Evolutionary conservation across 2,329 filamentous ascomycete species (phyloP), one percentile per base, ranked within the genome.

Genomic region (Scedosporium boydii): DNA sequence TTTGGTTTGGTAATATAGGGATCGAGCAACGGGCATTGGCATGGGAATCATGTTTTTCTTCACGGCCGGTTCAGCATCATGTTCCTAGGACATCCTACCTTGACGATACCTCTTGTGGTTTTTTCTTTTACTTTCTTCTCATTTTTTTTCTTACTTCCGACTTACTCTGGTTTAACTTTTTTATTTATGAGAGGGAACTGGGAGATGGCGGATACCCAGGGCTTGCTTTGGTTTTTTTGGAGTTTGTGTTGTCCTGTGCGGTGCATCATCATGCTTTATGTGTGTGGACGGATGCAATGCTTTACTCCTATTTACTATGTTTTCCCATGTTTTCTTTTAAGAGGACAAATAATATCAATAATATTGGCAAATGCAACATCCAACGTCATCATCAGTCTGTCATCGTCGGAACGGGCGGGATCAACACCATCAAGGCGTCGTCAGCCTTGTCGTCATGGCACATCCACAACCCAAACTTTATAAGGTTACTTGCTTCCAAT

Each of bases 141-240:
- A 26, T 58, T 61, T 60, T 58, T 57, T 42, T 61, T 34, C n/a
- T 21, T 34, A 9, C 26, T 34, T 62, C 29, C 60, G 29, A 41
- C 53, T 64, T 58, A 62, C 56, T 42, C 23, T 16, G 56, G 34
- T 60, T 62, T 62, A 57, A 44, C 51, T 58, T 51, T 48, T 63
- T 61, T 58, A 42, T 48, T 63, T 61, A 57, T 53, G 46, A 61
- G 61, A 58, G 56, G 59, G 63, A 59, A 62, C 62, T 62, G 60
- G 61, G 64, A 65, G 41, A 62, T 60, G 63, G 42, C 57, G 59
- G 62, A 64, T 60, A 60, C 58, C 60, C 63, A 60, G 46, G 60
- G 64, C 58, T 57, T 58, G 59, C 57, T 62, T 64, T 61, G 60
- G 34, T 53, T 63, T 57, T 48, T 58, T 61, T 48, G 21, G 7